A percentile compares a stretch with the other conserved stretches of the same genome.
Evolutionary conservation across 1,284 basidiomycete genomes (phyloP).

Genomic region (Peniophora sp.): DNA sequence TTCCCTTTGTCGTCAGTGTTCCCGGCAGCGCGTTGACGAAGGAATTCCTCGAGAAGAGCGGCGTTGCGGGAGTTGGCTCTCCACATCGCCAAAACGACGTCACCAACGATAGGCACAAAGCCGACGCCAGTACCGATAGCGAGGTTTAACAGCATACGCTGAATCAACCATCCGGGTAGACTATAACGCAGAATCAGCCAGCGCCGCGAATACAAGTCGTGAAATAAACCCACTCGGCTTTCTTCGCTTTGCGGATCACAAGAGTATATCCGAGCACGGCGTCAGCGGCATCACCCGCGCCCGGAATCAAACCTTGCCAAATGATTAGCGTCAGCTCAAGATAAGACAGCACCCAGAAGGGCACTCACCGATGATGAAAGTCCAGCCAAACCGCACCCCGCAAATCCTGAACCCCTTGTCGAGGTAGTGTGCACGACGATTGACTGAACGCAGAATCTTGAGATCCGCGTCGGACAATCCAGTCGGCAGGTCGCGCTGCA

Average conservation of each 20-base stretch:
- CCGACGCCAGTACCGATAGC: slow-evolving; percentile 66
- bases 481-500: slow-evolving; percentile 63
- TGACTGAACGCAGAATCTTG: slow-evolving; percentile 70
- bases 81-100: slow-evolving; percentile 66
- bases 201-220: background rate
- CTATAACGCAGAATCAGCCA: no score
- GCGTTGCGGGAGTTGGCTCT: slow-evolving; percentile 92
- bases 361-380: slow-evolving; percentile 61
- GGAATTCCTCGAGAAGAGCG: slow-evolving; percentile 61
- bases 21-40: slow-evolving; percentile 57
- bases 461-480: slow-evolving; percentile 75
- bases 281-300: slow-evolving; percentile 62
- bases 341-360: background rate
- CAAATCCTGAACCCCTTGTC: slow-evolving; percentile 86
- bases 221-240: slow-evolving; percentile 46
- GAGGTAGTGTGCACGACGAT: slow-evolving; percentile 79
- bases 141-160: slow-evolving; percentile 78
- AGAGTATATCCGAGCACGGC: slow-evolving; percentile 69
- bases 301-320: slow-evolving; percentile 56
- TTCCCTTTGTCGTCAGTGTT: background rate
- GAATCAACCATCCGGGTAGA: slow-evolving; percentile 61
- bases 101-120: slow-evolving; percentile 74
- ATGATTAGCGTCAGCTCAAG: background rate
- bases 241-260: slow-evolving; percentile 68
- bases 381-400: slow-evolving; percentile 85